Percentiles rank a stretch among this genome's conserved stretches.
Evolutionary conservation across 2,329 filamentous ascomycete genomes (phyloP).

Genomic region (Apiospora saccharicola): DNA sequence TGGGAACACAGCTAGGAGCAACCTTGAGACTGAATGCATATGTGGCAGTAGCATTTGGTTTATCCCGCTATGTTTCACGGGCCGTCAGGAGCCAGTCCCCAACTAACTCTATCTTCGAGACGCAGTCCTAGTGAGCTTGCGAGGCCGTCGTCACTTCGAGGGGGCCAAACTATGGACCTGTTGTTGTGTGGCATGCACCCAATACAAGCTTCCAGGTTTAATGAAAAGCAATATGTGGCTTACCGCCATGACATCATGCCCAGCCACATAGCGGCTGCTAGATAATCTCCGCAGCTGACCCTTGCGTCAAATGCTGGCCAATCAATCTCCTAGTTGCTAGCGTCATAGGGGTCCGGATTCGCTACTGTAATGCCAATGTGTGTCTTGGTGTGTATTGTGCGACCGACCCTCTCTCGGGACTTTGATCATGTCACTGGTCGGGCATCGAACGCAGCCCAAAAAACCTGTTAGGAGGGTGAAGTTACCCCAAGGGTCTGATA

Average conservation of each 20-base stretch:
- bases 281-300: too few species aligned
- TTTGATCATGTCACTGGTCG: background rate
- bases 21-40: background rate
- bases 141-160: background rate
- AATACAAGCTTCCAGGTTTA: conserved; percentile 11
- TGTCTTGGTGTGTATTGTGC: background rate
- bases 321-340: background rate
- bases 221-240: conserved; percentile 9
- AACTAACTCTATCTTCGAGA: background rate
- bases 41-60: background rate
- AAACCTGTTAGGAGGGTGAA: background rate
- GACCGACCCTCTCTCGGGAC: background rate
- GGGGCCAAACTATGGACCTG: background rate
- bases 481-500: conserved; percentile 21
- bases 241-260: conserved; percentile 18
- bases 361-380: background rate
- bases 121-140: background rate
- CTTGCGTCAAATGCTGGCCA: conserved; percentile 5
- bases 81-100: background rate
- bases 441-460: background rate
- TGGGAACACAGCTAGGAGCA: background rate
- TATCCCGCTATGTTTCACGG: background rate
- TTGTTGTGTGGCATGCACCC: background rate
- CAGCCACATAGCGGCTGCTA: conserved; percentile 16
- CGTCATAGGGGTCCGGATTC: conserved; percentile 9